These are phyloP conservation scores for Exophiala sideris DNA, from an alignment of 2,329 filamentous ascomycete species.

Conservation along the genomic window DNA sequence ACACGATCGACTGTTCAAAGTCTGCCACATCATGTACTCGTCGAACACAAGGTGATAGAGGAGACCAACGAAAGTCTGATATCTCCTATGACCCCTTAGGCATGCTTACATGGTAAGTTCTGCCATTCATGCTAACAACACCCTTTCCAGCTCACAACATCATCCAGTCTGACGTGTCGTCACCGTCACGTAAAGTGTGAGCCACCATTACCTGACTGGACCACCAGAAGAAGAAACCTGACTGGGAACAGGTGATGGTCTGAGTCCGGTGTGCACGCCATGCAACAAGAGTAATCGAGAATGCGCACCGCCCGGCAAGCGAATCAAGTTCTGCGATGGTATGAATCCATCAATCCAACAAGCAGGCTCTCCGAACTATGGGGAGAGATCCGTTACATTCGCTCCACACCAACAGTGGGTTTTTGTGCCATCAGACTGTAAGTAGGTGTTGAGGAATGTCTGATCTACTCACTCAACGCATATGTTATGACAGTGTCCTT, in stretches of 20 bases:
- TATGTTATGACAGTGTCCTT: not conserved
- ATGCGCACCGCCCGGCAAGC: not conserved
- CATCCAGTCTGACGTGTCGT: conserved; percentile 38
- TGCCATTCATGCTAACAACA: too few species aligned
- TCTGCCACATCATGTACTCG: too few species aligned
- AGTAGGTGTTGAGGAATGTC: not conserved
- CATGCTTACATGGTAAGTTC: too few species aligned
- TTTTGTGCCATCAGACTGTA: not conserved
- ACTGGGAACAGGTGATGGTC: not conserved
- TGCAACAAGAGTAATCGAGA: not conserved
- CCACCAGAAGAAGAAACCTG: not conserved
- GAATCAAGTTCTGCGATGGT: not conserved
- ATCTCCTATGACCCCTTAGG: too few species aligned
- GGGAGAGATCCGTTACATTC: not conserved
- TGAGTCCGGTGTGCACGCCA: not conserved
- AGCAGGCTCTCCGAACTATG: not conserved
- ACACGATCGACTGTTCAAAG: too few species aligned
- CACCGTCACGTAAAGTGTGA: not conserved
- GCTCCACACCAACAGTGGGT: not conserved
- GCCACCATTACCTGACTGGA: not conserved
- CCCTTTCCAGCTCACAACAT: conserved; percentile 86
- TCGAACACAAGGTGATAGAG: too few species aligned
- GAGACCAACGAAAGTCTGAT: too few species aligned
- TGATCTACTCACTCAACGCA: not conserved
- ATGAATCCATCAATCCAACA: not conserved